A percentile compares a stretch with the other conserved stretches of the same genome.
Evolutionary conservation across 768 basidiomycete species (phyloP).

Genomic region (Mycena floridula): DNA sequence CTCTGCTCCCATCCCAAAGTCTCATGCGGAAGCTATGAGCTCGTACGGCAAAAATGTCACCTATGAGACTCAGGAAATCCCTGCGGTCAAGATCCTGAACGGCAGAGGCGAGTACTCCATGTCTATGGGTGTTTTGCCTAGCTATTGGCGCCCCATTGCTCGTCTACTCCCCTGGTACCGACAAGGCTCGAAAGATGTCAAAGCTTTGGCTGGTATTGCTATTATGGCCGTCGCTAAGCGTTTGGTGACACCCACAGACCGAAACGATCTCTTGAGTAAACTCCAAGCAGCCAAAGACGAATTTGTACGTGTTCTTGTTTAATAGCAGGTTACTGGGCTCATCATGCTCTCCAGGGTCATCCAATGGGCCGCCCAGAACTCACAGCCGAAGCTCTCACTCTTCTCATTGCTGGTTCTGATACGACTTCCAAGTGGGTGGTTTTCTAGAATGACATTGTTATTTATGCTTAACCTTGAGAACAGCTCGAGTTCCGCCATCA

Average conservation of each 20-base stretch:
- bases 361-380: slow-evolving; percentile 77
- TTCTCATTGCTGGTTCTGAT: slow-evolving; percentile 85
- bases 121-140: slow-evolving; percentile 73
- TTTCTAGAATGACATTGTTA: neutral
- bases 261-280: slow-evolving; percentile 77
- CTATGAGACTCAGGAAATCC: slow-evolving; percentile 52
- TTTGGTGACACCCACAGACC: slow-evolving; percentile 59
- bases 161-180: slow-evolving; percentile 72
- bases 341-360: slow-evolving; percentile 42
- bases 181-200: slow-evolving; percentile 57
- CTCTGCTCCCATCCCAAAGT: slow-evolving; percentile 59
- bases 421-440: slow-evolving; percentile 87
- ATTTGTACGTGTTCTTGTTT: slow-evolving; percentile 12
- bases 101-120: slow-evolving; percentile 84
- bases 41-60: slow-evolving; percentile 41
- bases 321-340: neutral
- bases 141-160: slow-evolving; percentile 61
- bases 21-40: slow-evolving; percentile 47
- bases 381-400: slow-evolving; percentile 83
- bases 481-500: slow-evolving; percentile 86
- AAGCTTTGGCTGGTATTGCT: slow-evolving; percentile 72
- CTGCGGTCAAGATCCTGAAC: slow-evolving; percentile 83
- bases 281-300: slow-evolving; percentile 75
- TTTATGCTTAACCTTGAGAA: slow-evolving; percentile 1
- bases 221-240: slow-evolving; percentile 78